phyloP scores from a whole-genome alignment of 2,329 filamentous ascomycete genomes.

The Aspergillus jensenii region DNA sequence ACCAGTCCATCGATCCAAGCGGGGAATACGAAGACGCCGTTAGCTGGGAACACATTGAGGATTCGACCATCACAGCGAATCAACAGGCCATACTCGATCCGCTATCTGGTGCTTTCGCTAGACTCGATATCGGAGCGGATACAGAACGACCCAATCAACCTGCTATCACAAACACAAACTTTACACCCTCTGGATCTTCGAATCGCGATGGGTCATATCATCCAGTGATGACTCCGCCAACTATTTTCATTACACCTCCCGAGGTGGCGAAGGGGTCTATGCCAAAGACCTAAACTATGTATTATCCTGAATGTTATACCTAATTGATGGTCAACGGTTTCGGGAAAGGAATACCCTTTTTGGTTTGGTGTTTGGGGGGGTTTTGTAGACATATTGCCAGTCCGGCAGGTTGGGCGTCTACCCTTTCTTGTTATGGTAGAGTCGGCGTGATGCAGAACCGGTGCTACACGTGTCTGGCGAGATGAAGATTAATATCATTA shows the following conservation, averaged over 20 bases:
- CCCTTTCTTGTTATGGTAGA: too few relatives aligned
- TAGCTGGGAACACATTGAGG: constrained; percentile 17
- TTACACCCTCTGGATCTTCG: background rate
- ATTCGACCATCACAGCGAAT: background rate
- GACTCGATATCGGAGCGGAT: background rate
- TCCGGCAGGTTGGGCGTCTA: too few relatives aligned
- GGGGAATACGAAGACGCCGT: constrained; percentile 10
- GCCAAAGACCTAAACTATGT: background rate
- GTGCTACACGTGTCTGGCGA: background rate
- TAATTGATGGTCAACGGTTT: background rate
- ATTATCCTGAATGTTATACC: background rate
- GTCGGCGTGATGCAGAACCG: background rate
- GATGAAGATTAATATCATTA: background rate
- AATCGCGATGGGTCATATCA: background rate
- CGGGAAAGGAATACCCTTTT: too few relatives aligned
- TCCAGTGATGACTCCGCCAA: background rate
- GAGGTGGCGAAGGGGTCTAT: background rate
- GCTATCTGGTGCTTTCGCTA: background rate
- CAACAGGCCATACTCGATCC: background rate
- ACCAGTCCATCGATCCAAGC: background rate
- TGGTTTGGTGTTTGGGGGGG: too few relatives aligned
- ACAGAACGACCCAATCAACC: background rate
- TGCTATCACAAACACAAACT: background rate
- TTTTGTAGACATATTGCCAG: too few relatives aligned
- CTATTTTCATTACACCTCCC: constrained; percentile 4